phyloP scores from a whole-genome alignment of 768 basidiomycete species.

The Porphyrellus cyaneotinctus region DNA sequence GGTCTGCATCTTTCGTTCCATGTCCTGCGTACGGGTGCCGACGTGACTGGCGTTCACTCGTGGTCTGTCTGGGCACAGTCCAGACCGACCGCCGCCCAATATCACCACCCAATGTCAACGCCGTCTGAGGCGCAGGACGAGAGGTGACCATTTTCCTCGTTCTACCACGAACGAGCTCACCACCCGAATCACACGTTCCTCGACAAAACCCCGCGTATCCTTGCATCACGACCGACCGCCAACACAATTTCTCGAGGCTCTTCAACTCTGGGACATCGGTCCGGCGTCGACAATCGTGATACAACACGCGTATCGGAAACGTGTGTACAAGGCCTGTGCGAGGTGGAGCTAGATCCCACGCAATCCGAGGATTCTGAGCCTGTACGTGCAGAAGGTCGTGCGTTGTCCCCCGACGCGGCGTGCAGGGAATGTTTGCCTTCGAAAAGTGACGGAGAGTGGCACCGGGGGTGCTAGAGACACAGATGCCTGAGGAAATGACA shows the following conservation, averaged over 20 bases:
- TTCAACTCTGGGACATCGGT: constrained; percentile 63
- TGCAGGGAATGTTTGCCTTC: too few species aligned
- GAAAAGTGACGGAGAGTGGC: constrained; percentile 75
- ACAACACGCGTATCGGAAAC: too few species aligned
- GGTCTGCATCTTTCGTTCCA: constrained; percentile 77
- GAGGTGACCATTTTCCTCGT: too few species aligned
- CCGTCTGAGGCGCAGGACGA: background rate
- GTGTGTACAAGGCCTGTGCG: too few species aligned
- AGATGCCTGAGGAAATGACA: too few species aligned
- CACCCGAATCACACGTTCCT: constrained; percentile 67
- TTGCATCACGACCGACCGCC: constrained; percentile 70
- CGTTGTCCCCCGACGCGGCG: too few species aligned
- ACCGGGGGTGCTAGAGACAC: constrained; percentile 87
- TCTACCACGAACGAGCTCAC: constrained; percentile 82
- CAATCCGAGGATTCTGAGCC: too few species aligned
- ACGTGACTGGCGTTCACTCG: constrained; percentile 75
- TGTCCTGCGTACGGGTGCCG: constrained; percentile 81
- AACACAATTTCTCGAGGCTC: constrained; percentile 57
- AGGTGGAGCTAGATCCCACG: too few species aligned
- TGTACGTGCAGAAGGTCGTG: too few species aligned
- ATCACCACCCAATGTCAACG: constrained; percentile 49
- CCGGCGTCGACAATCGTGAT: constrained; percentile 51
- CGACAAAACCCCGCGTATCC: constrained; percentile 70
- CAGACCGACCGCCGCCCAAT: too few species aligned
- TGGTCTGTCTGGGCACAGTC: constrained; percentile 86